Evolutionary conservation across 2,329 filamentous ascomycete genomes (phyloP).

Genomic region (Lojkania enalia): DNA sequence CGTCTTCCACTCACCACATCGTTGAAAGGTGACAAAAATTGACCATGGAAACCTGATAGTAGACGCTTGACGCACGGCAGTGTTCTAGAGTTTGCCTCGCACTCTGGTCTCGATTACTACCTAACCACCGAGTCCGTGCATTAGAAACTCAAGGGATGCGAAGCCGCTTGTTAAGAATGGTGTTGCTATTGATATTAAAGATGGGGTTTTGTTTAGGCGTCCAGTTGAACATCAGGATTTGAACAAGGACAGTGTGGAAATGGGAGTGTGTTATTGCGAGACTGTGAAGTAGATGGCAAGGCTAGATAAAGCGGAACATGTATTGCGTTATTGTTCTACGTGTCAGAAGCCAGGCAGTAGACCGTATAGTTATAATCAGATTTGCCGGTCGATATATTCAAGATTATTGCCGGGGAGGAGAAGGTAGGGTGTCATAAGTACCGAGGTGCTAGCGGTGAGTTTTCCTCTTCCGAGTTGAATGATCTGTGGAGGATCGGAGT

Average conservation of each 20-base stretch:
- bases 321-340: constrained; percentile 43
- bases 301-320: constrained; percentile 33
- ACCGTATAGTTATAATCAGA: constrained; percentile 43
- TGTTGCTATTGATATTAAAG: constrained; percentile 38
- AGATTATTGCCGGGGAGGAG: constrained; percentile 26
- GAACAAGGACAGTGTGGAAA: constrained; percentile 15
- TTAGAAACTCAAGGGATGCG: constrained; percentile 32
- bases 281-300: constrained; percentile 28
- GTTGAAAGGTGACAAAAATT: constrained; percentile 40
- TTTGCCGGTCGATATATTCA: constrained; percentile 9
- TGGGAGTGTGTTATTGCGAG: constrained; percentile 40
- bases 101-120: constrained; percentile 42
- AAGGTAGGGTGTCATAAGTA: constrained; percentile 35
- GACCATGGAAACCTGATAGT: constrained; percentile 34
- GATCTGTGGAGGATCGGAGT: background rate
- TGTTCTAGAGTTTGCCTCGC: constrained; percentile 38
- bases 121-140: constrained; percentile 37
- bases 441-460: constrained; percentile 34
- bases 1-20: constrained; percentile 37
- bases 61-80: constrained; percentile 44
- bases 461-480: too few relatives aligned
- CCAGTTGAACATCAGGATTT: constrained; percentile 23
- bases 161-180: constrained; percentile 37
- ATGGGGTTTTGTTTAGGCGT: constrained; percentile 38
- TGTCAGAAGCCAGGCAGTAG: constrained; percentile 42